Base-by-base conservation (phyloP, 306 rosid species). In the Geum urbanum region DNA sequence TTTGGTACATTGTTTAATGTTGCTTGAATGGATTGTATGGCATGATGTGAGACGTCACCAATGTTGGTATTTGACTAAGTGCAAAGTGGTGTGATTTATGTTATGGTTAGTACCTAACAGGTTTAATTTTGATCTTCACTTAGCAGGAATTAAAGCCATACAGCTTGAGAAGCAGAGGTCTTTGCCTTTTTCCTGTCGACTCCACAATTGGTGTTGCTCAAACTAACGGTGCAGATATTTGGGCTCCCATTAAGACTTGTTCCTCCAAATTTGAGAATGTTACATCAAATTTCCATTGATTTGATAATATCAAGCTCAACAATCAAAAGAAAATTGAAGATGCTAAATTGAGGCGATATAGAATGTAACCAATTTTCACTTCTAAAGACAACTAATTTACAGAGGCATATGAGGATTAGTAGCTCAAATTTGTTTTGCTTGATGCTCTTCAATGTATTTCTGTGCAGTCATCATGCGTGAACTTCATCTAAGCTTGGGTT, bases 201-300 rank as follows among this genome's bases (percentile, higher is more conserved):
- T 79, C 78, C 50, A 87, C 97, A 19, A 76, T 66, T n/a, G 99
- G 97, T 74, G 89, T 91, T 70, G 88, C 96, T 49, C 88, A 88
- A 67, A 91, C 92, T 78, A 94, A 94, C 59, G 99, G 99, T 46
- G 99, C 99, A 46, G 99, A 94, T 73, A 91, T 94, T 55, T 94
- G 99, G 99, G 97, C 99, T 16, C 99, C 99, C 18, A 85, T 86
- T 57, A 90, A 94, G 82, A 84, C 85, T 37, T 73, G 81, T 51
- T 85, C 95, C 19, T 89, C 96, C 5, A 80, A 78, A 74, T 59
- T 64, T 15, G 91, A 85, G 71, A 82, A 74, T 18, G 52, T 72
- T 44, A 54, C 73, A 51, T 74, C 92, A 9, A 86, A 82, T 70
- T 85, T 82, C 66, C 69, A 80, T 61, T 88, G 83, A 88, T 77